Percentiles rank a stretch among this genome's conserved stretches.
These are phyloP conservation scores for Starmerella bombicola DNA, from an alignment of 805 yeast genomes.

Conservation along the genomic window DNA sequence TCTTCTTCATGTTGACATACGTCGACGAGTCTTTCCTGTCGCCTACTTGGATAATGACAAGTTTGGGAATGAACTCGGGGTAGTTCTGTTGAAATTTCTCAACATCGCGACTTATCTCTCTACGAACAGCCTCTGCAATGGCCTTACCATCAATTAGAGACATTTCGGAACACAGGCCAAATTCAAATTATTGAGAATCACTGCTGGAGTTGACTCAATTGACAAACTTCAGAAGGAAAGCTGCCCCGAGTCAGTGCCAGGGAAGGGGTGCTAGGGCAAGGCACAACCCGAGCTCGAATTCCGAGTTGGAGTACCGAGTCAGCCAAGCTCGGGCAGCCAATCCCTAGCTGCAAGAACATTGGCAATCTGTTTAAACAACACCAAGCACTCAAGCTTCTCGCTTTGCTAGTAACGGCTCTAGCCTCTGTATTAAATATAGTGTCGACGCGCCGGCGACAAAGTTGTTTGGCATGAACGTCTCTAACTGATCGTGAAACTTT, in stretches of 20 bases:
- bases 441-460: slow-evolving; percentile 8
- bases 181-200: no score
- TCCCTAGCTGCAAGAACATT: no score
- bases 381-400: no score
- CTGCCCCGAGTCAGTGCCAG: no score
- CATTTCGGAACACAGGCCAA: no score
- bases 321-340: no score
- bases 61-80: slow-evolving; percentile 51
- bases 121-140: slow-evolving; percentile 44
- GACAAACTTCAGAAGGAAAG: no score
- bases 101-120: slow-evolving; percentile 40
- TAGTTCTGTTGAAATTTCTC: slow-evolving; percentile 31
- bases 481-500: slow-evolving; percentile 9
- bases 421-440: slow-evolving; percentile 4
- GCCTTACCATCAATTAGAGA: slow-evolving; percentile 48
- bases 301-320: no score
- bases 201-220: no score
- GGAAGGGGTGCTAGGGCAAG: no score
- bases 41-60: slow-evolving; percentile 85
- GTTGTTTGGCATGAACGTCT: slow-evolving; percentile 2
- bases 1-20: slow-evolving; percentile 81
- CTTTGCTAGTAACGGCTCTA: slow-evolving; percentile 5
- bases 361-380: no score
- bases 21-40: slow-evolving; percentile 80
- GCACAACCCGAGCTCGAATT: no score